Conservation (phyloP, 2,329 filamentous ascomycete species). For the Cercospora sojina region DNA sequence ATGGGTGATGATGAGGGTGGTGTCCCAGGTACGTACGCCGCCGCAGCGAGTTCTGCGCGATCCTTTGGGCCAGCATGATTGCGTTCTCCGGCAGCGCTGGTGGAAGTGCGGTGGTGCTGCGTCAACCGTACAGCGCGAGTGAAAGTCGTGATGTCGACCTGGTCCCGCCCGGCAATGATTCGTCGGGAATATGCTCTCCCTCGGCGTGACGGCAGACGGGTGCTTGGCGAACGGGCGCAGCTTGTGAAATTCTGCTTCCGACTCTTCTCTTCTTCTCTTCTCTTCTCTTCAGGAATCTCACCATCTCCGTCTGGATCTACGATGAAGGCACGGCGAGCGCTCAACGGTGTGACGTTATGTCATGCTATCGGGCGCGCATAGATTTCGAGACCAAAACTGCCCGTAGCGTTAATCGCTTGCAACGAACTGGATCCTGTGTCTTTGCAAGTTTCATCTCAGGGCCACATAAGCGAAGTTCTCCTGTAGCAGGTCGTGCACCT, state of each 20-base stretch:
- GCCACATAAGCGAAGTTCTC: slow-evolving; percentile 40
- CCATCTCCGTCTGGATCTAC: slow-evolving; percentile 36
- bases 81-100: slow-evolving; percentile 20
- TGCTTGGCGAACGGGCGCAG: too few relatives aligned
- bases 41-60: slow-evolving; percentile 45
- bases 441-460: slow-evolving; percentile 53
- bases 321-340: slow-evolving; percentile 37
- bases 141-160: slow-evolving; percentile 33
- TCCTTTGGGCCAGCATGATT: slow-evolving; percentile 48
- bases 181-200: not conserved
- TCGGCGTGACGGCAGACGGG: slow-evolving; percentile 4
- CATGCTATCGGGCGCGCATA: slow-evolving; percentile 32
- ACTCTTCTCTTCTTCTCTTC: slow-evolving; percentile 10
- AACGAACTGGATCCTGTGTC: slow-evolving; percentile 15
- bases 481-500: not conserved
- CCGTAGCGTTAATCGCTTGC: slow-evolving; percentile 49
- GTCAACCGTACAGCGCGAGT: slow-evolving; percentile 18
- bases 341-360: slow-evolving; percentile 35
- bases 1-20: not conserved
- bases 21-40: slow-evolving; percentile 23
- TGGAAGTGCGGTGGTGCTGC: not conserved
- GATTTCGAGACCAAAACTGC: slow-evolving; percentile 52
- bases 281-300: slow-evolving; percentile 32
- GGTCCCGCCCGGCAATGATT: not conserved
- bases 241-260: not conserved